Evolutionary conservation across 163 green algal genomes (phyloP), one percentile per base, ranked within the genome.

Genomic region (Picocystis sp.): DNA sequence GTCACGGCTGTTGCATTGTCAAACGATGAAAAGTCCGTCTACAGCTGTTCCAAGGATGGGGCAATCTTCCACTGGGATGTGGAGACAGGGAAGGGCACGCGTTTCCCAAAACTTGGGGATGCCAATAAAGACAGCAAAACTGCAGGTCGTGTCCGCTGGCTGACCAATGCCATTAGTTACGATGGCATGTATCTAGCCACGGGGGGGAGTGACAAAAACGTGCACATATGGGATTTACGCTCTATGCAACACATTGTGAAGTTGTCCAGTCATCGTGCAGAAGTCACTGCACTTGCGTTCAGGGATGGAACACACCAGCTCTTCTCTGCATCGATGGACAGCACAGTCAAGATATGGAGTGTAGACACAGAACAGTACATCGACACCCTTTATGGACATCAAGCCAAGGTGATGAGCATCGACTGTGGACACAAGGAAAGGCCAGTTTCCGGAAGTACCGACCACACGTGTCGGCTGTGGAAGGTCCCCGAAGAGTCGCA

Each of bases 401-500:
- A 76, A 45, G 52, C 29, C 14, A 63, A 86, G 60, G 72, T 93
- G n/a, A 69, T 92, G 52, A 61, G 45, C 0, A 5, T 98, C 11
- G 81, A 92, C 56, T 71, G 72, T 2, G 50, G 80, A 53, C 62
- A 78, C 1, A 50, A 63, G 35, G 84, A 96, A 71, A 73, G 86
- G n/a, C 69, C 72, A 9, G 61, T 96, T 2, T 87, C 65, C 13
- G 64, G 51, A 11, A 81, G 78, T 0, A 64, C 76, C 14, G 89
- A 98, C 66, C 78, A 79, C 60, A 93, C 82, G 0, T 90, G 70
- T 50, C 66, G 89, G 12, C 57, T 95, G 38, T 98, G 87, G 87
- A 96, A 97, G 60, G 22, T 96, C n/a, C n/a, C 80, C 0, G 89
- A 96, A 50, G 89, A 96, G 66, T 82, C 67, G 43, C 89, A 98